Conservation (phyloP, 2,329 filamentous ascomycete genomes). For the Colletotrichum caudatum region DNA sequence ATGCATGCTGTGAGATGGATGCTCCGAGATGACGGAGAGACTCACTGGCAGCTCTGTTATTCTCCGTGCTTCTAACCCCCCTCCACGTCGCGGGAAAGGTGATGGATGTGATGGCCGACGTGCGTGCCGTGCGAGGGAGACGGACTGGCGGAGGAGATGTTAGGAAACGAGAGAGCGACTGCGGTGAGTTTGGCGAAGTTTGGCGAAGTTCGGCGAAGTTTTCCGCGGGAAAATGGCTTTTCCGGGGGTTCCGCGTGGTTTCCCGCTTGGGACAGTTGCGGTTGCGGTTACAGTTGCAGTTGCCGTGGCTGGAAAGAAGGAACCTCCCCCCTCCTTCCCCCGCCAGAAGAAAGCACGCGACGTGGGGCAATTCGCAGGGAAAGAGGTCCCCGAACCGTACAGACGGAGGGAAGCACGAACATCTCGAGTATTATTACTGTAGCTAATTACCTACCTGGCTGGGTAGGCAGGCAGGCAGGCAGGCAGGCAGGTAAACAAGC, state of each 20-base stretch:
- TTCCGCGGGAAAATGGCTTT: not conserved
- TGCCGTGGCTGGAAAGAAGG: not conserved
- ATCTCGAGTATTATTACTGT: too few relatives aligned
- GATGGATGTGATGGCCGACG: not conserved
- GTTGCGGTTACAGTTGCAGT: too few relatives aligned
- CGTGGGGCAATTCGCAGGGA: constrained; percentile 4
- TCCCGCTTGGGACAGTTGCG: not conserved
- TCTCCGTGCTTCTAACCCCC: not conserved
- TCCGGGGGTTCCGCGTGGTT: constrained; percentile 23
- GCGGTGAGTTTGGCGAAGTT: constrained; percentile 29
- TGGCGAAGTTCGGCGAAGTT: constrained; percentile 28
- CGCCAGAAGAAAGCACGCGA: not conserved
- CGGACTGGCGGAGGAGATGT: too few relatives aligned
- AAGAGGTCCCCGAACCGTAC: not conserved
- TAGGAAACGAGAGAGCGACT: constrained; percentile 13
- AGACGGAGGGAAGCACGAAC: too few relatives aligned
- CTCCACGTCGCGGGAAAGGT: not conserved
- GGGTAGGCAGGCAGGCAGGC: too few relatives aligned
- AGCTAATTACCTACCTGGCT: too few relatives aligned
- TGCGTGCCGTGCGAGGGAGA: not conserved
- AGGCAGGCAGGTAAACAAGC: too few relatives aligned
- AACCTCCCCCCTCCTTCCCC: constrained; percentile 1
- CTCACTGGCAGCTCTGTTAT: not conserved
- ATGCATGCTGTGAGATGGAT: not conserved
- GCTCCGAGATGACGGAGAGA: not conserved